These are phyloP conservation scores for Fusarium subglutinans DNA, from an alignment of 2,329 filamentous ascomycete genomes.

Conservation along the genomic window DNA sequence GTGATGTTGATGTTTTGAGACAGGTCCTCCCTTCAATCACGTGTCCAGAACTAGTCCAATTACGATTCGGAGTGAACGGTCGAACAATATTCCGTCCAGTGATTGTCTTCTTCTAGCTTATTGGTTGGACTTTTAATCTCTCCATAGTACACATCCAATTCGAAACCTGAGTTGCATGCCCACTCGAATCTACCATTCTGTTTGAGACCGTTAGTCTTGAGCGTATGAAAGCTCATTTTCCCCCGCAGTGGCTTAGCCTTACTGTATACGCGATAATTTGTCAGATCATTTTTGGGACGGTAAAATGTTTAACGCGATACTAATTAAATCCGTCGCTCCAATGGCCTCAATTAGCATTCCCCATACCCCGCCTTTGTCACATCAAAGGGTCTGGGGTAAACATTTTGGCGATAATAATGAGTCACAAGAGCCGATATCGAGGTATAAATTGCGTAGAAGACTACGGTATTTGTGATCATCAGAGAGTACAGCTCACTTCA, in stretches of 20 bases:
- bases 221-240: not conserved
- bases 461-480: not conserved
- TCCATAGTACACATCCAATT: not conserved
- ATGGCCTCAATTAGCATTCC: not conserved
- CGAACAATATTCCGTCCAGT: not conserved
- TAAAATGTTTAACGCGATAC: not conserved
- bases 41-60: not conserved
- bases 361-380: not conserved
- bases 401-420: constrained; percentile 12
- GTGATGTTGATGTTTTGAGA: not conserved
- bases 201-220: not conserved
- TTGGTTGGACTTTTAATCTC: too few relatives aligned
- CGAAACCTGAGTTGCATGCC: not conserved
- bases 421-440: not conserved
- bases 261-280: not conserved
- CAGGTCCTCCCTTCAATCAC: not conserved
- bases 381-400: constrained; percentile 8
- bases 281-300: not conserved
- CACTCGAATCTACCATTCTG: not conserved
- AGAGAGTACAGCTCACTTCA: too few relatives aligned
- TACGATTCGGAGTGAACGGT: not conserved
- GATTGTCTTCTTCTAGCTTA: not conserved
- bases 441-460: not conserved
- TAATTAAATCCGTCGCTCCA: not conserved
- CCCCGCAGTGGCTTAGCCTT: not conserved